Conservation (phyloP, 805 yeast species). For the Debaryomyces prosopidis region DNA sequence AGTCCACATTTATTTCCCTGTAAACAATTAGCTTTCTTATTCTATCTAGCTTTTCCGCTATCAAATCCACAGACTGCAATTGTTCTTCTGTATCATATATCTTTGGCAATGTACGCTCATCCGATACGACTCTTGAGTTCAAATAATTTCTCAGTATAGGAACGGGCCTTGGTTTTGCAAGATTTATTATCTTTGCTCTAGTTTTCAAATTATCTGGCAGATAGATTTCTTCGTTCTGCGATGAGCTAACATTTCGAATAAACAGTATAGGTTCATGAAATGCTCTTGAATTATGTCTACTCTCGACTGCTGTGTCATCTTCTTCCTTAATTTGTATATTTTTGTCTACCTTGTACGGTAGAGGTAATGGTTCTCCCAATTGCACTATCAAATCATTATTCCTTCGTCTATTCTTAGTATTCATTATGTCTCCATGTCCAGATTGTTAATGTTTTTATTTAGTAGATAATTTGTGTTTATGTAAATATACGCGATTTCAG, state of each 20-base stretch:
- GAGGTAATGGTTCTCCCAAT: slow-evolving; percentile 38
- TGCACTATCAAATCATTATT: slow-evolving; percentile 9
- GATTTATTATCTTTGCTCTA: not conserved
- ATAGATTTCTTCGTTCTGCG: not conserved
- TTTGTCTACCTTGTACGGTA: slow-evolving; percentile 25
- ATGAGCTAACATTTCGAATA: not conserved
- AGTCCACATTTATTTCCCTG: not conserved
- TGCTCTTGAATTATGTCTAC: not conserved
- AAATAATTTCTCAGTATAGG: slow-evolving; percentile 3
- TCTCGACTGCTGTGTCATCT: slow-evolving; percentile 12
- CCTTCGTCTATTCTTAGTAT: slow-evolving; percentile 7
- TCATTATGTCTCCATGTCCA: not conserved
- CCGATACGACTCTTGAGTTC: not conserved
- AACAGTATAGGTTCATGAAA: not conserved
- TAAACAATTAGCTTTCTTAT: not conserved
- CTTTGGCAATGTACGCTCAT: not conserved
- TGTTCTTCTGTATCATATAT: not conserved
- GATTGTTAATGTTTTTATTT: not conserved
- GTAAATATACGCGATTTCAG: not conserved
- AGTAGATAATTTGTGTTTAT: not conserved
- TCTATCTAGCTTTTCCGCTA: not conserved
- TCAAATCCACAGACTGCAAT: not conserved
- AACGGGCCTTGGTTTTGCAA: slow-evolving; percentile 4
- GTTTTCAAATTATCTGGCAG: not conserved
- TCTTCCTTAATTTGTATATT: slow-evolving; percentile 8